Evolutionary conservation across 1,139 yeast species (phyloP).

Genomic region (Kluyveromyces sp.): DNA sequence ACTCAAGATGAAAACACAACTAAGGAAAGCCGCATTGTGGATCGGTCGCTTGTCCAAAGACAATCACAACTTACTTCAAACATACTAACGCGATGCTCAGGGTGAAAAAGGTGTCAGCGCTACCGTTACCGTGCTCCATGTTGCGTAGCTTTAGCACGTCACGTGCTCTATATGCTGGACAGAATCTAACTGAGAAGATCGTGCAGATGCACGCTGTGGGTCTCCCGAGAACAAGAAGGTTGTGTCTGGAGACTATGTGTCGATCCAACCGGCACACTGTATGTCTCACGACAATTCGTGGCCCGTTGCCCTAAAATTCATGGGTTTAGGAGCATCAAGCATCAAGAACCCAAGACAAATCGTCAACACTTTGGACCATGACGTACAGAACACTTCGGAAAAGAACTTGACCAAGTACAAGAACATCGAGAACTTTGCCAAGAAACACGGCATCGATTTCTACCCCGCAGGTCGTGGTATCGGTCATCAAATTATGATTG

Average conservation of each 20-base stretch:
- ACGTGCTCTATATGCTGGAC: constrained; percentile 32
- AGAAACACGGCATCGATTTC: constrained; percentile 88
- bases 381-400: constrained; percentile 87
- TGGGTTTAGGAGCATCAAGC: constrained; percentile 83
- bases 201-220: constrained; percentile 92
- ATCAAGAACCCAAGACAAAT: constrained; percentile 83
- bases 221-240: constrained; percentile 63
- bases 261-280: constrained; percentile 92
- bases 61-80: not conserved
- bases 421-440: constrained; percentile 84
- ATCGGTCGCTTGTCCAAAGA: too few species aligned
- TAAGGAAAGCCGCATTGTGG: too few species aligned
- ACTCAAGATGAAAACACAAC: too few species aligned
- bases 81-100: too few species aligned
- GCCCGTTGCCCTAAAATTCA: constrained; percentile 97
- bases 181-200: constrained; percentile 88
- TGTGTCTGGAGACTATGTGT: constrained; percentile 86
- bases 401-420: constrained; percentile 79
- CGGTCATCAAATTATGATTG: constrained; percentile 98
- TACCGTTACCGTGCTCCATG: not conserved
- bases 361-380: constrained; percentile 94
- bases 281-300: constrained; percentile 99
- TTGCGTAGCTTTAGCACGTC: constrained; percentile 5
- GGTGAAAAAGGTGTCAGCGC: too few species aligned
- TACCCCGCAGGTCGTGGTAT: constrained; percentile 99